phyloP scores from a whole-genome alignment of 1,139 yeast genomes.

The Lipomyces yarrowii region DNA sequence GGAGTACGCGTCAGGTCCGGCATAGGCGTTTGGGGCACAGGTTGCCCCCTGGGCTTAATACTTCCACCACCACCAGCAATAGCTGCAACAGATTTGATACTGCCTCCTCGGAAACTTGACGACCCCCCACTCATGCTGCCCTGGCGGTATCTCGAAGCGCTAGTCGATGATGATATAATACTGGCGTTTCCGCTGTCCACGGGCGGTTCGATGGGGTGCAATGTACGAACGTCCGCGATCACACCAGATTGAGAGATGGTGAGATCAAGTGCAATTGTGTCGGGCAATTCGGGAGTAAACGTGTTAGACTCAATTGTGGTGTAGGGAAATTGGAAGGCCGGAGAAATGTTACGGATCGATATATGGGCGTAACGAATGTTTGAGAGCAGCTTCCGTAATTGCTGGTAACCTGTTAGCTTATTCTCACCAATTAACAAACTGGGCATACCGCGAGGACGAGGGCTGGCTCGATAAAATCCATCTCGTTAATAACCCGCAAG shows the following conservation, averaged over 20 bases:
- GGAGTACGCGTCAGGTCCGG: constrained; percentile 21
- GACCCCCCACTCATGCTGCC: not conserved
- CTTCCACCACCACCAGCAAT: constrained; percentile 13
- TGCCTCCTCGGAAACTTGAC: constrained; percentile 15
- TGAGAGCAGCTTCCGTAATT: constrained; percentile 27
- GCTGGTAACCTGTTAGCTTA: constrained; percentile 5
- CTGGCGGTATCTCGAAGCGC: constrained; percentile 5
- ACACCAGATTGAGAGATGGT: constrained; percentile 28
- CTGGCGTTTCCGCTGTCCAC: constrained; percentile 9
- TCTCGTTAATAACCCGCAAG: constrained; percentile 21
- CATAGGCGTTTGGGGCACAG: not conserved
- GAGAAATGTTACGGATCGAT: constrained; percentile 26
- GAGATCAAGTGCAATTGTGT: constrained; percentile 20
- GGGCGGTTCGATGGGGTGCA: constrained; percentile 18
- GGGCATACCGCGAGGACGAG: constrained; percentile 24
- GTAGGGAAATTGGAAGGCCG: constrained; percentile 30
- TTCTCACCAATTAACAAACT: not conserved
- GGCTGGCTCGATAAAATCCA: constrained; percentile 32
- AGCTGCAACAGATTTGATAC: constrained; percentile 13
- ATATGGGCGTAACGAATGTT: constrained; percentile 29
- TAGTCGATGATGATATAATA: constrained; percentile 12
- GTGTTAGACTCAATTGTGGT: constrained; percentile 18
- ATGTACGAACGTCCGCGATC: constrained; percentile 29
- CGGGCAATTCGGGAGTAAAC: constrained; percentile 23
- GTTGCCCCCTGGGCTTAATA: constrained; percentile 14